Base-by-base conservation (phyloP, 176 grass and related monocot species). In the Stipa capillata region DNA sequence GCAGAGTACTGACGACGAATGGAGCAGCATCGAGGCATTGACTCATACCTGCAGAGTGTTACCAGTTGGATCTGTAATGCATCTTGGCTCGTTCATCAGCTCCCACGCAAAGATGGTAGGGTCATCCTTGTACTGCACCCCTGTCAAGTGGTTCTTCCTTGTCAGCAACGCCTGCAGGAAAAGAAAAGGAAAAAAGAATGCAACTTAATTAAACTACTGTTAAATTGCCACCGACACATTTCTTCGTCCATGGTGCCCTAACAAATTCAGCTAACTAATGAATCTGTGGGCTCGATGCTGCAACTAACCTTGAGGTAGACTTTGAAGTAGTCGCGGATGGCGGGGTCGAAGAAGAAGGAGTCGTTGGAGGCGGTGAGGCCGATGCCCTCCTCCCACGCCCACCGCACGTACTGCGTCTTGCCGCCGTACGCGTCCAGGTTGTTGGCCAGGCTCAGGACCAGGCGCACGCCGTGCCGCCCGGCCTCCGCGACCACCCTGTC, bases 61-160 rank as follows among this genome's bases (percentile, higher is more conserved):
- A 42, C 96, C 96, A 5, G 92, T 86, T 16, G 88, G 82, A 83
- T 99, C 96, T 33, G 81, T 79, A 71, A 72, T 84, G 79, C 96
- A 99, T 77, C 96, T 84, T 21, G 96, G 96, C 80, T 99, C 96
- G 70, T 99, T 99, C 83, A 99, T 99, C 51, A 99, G 85, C 83
- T 99, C 92, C 96, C 96, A 95, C 24, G 96, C 96, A 14, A 99
- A 65, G 66, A 99, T 99, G 40, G 92, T 89, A 27, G 96, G 90
- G 81, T 99, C 92, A 75, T 99, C 92, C 84, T 87, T 95, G 77
- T 99, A 99, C 74, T 60, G 80, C 63, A 99, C 44, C 74, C 92
- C 92, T 13, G 76, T 99, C 72, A 99, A 83, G 90, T 95, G 96
- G 70, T 93, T 99, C 90, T 78, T 91, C 81, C 96, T 99, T 51